These are phyloP conservation scores for Bifiguratus adelaidae DNA, from an alignment of 192 early-diverging fungal species.

Conservation along the genomic window DNA sequence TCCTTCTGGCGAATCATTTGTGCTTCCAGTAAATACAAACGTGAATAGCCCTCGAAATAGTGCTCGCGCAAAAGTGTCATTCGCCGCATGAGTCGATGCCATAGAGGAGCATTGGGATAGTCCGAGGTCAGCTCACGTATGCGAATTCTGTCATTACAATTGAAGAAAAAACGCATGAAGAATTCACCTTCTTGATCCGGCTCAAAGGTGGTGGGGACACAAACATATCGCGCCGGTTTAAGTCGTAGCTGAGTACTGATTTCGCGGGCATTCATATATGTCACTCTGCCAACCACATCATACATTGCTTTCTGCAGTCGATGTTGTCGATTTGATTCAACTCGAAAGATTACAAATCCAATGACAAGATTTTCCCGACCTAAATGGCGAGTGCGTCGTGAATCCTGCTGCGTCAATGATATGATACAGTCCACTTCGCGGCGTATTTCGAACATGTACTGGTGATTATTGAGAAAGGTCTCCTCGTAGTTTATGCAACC, in stretches of 20 bases:
- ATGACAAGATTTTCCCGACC: slow-evolving; percentile 13
- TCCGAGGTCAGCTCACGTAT: neutral
- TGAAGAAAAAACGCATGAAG: slow-evolving; percentile 18
- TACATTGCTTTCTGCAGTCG: slow-evolving; percentile 27
- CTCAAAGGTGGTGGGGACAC: slow-evolving; percentile 26
- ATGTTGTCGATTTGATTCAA: slow-evolving; percentile 29
- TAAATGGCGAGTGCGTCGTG: neutral
- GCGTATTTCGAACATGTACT: slow-evolving; percentile 14
- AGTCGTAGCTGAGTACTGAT: slow-evolving; percentile 13
- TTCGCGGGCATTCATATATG: slow-evolving; percentile 28
- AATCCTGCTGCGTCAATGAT: slow-evolving; percentile 28
- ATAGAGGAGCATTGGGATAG: neutral
- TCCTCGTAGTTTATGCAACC: slow-evolving; percentile 25
- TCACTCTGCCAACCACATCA: slow-evolving; percentile 17
- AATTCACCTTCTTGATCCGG: slow-evolving; percentile 19
- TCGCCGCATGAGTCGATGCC: neutral
- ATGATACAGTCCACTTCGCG: slow-evolving; percentile 14
- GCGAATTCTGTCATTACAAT: neutral
- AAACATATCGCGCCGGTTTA: slow-evolving; percentile 20
- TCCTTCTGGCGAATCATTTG: no score
- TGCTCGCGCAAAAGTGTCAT: neutral
- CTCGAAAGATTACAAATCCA: slow-evolving; percentile 20
- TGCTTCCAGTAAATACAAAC: no score
- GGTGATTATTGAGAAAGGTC: slow-evolving; percentile 29
- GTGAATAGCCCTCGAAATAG: neutral